These are phyloP conservation scores for Ceratopteris richardii DNA, from an alignment of 75 land plant species.

Conservation along the genomic window DNA sequence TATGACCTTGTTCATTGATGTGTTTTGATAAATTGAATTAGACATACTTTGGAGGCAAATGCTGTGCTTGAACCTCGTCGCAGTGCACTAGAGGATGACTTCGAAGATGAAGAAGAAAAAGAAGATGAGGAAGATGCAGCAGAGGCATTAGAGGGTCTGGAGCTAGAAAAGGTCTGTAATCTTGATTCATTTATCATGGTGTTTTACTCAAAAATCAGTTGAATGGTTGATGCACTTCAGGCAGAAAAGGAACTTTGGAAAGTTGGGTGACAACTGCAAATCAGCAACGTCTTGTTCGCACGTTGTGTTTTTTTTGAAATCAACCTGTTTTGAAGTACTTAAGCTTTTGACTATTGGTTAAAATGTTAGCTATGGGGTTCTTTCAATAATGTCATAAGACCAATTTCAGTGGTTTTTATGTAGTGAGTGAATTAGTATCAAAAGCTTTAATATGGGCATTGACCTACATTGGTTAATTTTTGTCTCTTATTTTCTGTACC, in stretches of 20 bases:
- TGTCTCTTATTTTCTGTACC: no score
- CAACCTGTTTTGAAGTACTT: no score
- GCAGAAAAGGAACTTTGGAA: no score
- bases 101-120: conserved; percentile 98
- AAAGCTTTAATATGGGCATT: no score
- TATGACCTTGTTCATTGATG: neutral
- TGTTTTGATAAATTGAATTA: conserved; percentile 7
- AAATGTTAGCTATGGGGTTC: no score
- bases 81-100: conserved; percentile 98
- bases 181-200: neutral
- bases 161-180: conserved; percentile 51
- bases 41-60: conserved; percentile 73
- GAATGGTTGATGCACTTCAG: neutral
- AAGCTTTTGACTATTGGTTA: no score
- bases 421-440: neutral
- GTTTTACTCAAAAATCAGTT: neutral
- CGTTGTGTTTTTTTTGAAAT: no score
- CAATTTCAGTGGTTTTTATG: neutral
- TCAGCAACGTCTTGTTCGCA: no score
- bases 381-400: neutral
- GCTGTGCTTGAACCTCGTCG: conserved; percentile 78
- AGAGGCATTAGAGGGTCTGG: conserved; percentile 30
- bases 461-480: no score
- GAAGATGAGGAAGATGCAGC: conserved; percentile 69
- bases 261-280: no score